A percentile compares a stretch with the other conserved stretches of the same genome.
phyloP scores from a whole-genome alignment of 768 basidiomycete species.

The Galerina sulciceps region DNA sequence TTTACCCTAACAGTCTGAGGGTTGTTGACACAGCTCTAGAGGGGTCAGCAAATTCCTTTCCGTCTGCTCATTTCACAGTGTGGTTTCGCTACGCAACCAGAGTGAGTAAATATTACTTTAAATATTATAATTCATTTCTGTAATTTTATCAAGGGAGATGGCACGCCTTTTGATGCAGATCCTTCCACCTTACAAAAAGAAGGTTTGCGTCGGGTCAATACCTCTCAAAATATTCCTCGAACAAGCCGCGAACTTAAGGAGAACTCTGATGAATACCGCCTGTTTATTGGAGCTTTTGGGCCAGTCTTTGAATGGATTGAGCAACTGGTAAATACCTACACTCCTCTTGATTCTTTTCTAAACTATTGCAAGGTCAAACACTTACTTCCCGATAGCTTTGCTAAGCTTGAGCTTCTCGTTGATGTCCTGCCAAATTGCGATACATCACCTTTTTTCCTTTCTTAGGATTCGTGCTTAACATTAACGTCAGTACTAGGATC shows the following conservation, averaged over 20 bases:
- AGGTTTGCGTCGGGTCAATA: slow-evolving; percentile 1
- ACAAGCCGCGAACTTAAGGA: background rate
- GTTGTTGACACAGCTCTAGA: too few relatives aligned
- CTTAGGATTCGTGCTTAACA: slow-evolving; percentile 26
- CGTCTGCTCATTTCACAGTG: too few relatives aligned
- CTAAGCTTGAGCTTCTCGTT: background rate
- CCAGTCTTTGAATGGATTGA: slow-evolving; percentile 11
- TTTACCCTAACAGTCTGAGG: too few relatives aligned
- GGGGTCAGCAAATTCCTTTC: too few relatives aligned
- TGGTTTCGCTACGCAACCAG: too few relatives aligned
- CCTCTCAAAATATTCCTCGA: slow-evolving; percentile 5
- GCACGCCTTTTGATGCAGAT: slow-evolving; percentile 6
- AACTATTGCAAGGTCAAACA: background rate
- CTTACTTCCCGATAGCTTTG: background rate
- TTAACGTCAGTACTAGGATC: slow-evolving; percentile 20
- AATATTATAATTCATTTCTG: background rate
- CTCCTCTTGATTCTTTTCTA: too few relatives aligned
- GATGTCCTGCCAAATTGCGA: background rate
- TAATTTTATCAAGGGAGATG: background rate
- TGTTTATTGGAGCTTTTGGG: background rate
- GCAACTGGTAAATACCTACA: background rate
- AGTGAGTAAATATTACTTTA: background rate
- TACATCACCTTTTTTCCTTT: slow-evolving; percentile 23
- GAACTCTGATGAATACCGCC: background rate
- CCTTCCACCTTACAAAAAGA: slow-evolving; percentile 4